Base-by-base conservation (phyloP, 2,329 filamentous ascomycete genomes). In the Colletotrichum plurivorum region DNA sequence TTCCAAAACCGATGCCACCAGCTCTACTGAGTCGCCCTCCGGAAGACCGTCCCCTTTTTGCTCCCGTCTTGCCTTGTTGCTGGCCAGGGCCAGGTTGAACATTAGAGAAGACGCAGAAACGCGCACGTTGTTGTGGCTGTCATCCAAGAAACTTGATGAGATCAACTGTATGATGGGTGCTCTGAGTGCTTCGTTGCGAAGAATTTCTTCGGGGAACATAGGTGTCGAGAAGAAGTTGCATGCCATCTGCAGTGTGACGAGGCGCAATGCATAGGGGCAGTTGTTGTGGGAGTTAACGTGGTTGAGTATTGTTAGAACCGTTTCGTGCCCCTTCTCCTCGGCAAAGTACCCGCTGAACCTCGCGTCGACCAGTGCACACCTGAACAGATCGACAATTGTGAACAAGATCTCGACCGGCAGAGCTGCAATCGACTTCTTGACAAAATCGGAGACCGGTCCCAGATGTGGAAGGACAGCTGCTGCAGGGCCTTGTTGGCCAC, bases 161-260 rank as follows among this genome's bases (percentile, higher is more conserved):
- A 96, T 86, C 15, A 98, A 85, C 68, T 88, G 84, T 1, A 93
- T 89, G 31, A 95, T 82, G 0, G 89, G 84, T 2, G 82, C 77
- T 6, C 89, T 87, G 57, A 94, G 79, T 22, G 74, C 60, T 1
- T 80, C 78, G 51, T 87, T 81, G 2, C 81, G 78, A 7, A 93
- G 82, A 9, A 95, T 84, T 70, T 91, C 87, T 2, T 89, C 85
- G 0, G 90, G 84, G 75, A 92, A 97, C 0, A 97, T 84, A 0
- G 89, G 87, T 1, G 91, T 92, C 0, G 89, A 91, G 81, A 97
- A 97, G 49, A 97, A 84, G 75, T 97, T 98, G 81, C 94, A 97
- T 1, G 89, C 87, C 75, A 95, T 87, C 73, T 98, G 95, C 22
- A 97, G 81, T 0, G 94, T 92, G 16, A 97, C 93, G 2, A 98